Conservation (phyloP, 1,139 yeast genomes). For the Geotrichum histeridarum region DNA sequence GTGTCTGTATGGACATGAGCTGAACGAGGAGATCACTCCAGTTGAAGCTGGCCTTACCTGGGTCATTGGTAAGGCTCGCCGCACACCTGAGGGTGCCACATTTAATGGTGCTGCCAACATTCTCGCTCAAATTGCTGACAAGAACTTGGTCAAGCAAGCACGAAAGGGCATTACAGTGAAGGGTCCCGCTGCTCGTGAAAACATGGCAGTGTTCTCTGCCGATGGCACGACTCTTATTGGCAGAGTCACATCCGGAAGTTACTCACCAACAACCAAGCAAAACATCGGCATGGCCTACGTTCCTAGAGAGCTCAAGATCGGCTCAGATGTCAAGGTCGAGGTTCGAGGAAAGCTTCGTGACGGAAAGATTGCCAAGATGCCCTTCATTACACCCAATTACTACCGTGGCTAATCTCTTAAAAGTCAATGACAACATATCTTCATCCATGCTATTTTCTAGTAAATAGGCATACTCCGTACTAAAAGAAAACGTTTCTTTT, state of each 20-base stretch:
- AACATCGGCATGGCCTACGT: conserved; percentile 92
- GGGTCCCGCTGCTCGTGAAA: conserved; percentile 93
- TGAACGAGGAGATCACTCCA: conserved; percentile 76
- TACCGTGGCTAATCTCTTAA: conserved; percentile 39
- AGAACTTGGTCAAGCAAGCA: conserved; percentile 51
- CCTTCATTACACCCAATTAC: conserved; percentile 72
- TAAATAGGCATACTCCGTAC: no score
- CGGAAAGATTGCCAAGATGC: conserved; percentile 72
- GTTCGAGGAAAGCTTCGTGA: conserved; percentile 80
- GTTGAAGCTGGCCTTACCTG: conserved; percentile 84
- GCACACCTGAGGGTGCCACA: conserved; percentile 44
- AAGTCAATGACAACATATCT: background rate
- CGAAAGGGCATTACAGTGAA: conserved; percentile 71
- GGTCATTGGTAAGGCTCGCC: conserved; percentile 80
- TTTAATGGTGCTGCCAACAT: conserved; percentile 79
- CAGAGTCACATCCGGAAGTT: conserved; percentile 78
- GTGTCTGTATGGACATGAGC: conserved; percentile 94
- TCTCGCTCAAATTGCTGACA: conserved; percentile 63
- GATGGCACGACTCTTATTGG: conserved; percentile 60
- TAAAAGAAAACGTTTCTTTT: background rate
- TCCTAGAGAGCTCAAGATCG: conserved; percentile 65
- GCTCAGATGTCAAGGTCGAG: conserved; percentile 67
- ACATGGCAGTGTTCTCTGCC: conserved; percentile 58
- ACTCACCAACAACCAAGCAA: conserved; percentile 72
- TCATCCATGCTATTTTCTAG: background rate